Evolutionary conservation across 2,329 filamentous ascomycete genomes (phyloP).

Genomic region (Aspergillus ruber): DNA sequence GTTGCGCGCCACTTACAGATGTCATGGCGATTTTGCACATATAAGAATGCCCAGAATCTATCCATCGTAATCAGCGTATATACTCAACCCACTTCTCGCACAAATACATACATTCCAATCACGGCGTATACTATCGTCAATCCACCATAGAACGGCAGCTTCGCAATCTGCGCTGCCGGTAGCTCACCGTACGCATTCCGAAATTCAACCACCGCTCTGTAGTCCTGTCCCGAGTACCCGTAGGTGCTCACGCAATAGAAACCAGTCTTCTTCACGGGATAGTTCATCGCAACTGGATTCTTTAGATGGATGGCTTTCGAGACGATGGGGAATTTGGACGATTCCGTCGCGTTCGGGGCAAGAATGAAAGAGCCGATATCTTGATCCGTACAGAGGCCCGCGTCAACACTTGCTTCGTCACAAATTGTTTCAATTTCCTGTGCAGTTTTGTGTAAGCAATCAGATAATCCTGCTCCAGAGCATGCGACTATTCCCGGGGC

Average conservation of each 20-base stretch:
- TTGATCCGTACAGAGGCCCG: constrained; percentile 66
- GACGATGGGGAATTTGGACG: constrained; percentile 65
- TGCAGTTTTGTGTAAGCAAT: constrained; percentile 25
- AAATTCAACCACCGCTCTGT: constrained; percentile 79
- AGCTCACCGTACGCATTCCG: constrained; percentile 95
- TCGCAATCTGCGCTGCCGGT: constrained; percentile 89
- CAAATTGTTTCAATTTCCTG: constrained; percentile 65
- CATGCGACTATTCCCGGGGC: background rate
- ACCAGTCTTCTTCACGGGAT: constrained; percentile 79
- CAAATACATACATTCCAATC: constrained; percentile 57
- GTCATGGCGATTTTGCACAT: constrained; percentile 88
- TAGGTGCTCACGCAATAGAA: constrained; percentile 91
- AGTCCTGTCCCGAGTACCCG: constrained; percentile 61
- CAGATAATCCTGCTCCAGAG: constrained; percentile 7
- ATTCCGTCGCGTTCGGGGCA: constrained; percentile 64
- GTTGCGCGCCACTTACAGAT: constrained; percentile 55
- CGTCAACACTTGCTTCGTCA: constrained; percentile 61
- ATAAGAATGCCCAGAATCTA: constrained; percentile 87
- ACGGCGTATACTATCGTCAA: constrained; percentile 91
- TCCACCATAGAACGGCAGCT: constrained; percentile 93
- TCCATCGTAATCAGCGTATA: constrained; percentile 14
- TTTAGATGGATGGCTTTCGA: constrained; percentile 79
- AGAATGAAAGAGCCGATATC: constrained; percentile 81
- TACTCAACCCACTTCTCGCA: background rate
- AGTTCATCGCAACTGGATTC: constrained; percentile 64